phyloP scores from a whole-genome alignment of 306 rosid genomes.

The Inga leiocalycina region DNA sequence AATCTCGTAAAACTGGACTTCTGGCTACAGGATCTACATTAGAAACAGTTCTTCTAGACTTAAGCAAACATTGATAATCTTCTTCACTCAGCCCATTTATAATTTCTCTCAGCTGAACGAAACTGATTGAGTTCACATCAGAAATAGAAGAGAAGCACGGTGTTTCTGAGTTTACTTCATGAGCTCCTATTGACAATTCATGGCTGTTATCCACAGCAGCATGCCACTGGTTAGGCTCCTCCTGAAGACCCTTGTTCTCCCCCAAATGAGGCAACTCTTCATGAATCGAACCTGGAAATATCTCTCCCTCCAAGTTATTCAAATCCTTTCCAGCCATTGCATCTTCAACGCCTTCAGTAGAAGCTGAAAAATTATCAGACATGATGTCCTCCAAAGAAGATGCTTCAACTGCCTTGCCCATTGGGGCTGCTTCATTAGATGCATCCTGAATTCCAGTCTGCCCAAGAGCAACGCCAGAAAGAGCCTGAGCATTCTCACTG shows the following conservation, averaged over 20 bases:
- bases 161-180: conserved; percentile 32
- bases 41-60: conserved; percentile 52
- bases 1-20: conserved; percentile 34
- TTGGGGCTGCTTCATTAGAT: conserved; percentile 43
- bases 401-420: conserved; percentile 40
- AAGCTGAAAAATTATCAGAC: conserved; percentile 42
- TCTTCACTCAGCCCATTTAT: conserved; percentile 60
- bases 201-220: conserved; percentile 37
- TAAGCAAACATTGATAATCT: conserved; percentile 52
- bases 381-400: conserved; percentile 41
- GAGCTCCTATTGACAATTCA: conserved; percentile 42
- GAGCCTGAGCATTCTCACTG: conserved; percentile 43
- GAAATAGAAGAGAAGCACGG: conserved; percentile 37
- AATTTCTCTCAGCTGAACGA: conserved; percentile 60
- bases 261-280: conserved; percentile 44
- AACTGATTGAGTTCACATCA: conserved; percentile 48
- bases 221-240: conserved; percentile 41
- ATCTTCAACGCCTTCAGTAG: conserved; percentile 39
- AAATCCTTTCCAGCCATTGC: conserved; percentile 38
- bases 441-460: conserved; percentile 37
- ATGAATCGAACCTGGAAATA: conserved; percentile 28
- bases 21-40: conserved; percentile 38
- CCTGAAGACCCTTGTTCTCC: conserved; percentile 33
- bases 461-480: conserved; percentile 35
- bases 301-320: conserved; percentile 36